Conservation (phyloP, 2,329 filamentous ascomycete genomes). For the Aspergillus viridinutans region DNA sequence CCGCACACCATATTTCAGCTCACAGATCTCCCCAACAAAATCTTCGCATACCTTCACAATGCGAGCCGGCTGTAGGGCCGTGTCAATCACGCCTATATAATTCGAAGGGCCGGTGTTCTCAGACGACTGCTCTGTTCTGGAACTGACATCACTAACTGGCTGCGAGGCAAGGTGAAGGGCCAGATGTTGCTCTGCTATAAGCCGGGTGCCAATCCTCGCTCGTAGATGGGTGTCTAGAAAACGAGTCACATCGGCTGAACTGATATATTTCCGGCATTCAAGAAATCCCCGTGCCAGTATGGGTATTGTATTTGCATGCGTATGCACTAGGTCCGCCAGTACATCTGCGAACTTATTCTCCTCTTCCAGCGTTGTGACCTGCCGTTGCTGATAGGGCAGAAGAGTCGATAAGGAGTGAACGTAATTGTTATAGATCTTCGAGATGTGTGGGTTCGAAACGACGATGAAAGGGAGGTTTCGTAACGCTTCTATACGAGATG, state of each 20-base stretch:
- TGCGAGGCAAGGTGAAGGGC: slow-evolving; percentile 75
- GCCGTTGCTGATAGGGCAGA: slow-evolving; percentile 72
- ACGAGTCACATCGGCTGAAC: slow-evolving; percentile 72
- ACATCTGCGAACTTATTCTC: slow-evolving; percentile 89
- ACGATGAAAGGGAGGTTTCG: slow-evolving; percentile 96
- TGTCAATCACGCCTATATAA: slow-evolving; percentile 95
- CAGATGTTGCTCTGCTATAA: slow-evolving; percentile 96
- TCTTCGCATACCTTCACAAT: slow-evolving; percentile 81
- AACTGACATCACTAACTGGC: slow-evolving; percentile 59
- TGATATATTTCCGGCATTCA: slow-evolving; percentile 88
- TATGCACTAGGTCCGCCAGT: slow-evolving; percentile 90
- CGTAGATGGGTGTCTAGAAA: slow-evolving; percentile 94
- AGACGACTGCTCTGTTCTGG: slow-evolving; percentile 7
- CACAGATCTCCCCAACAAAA: slow-evolving; percentile 93
- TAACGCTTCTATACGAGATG: slow-evolving; percentile 87
- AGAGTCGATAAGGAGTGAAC: slow-evolving; percentile 87
- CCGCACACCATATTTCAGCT: slow-evolving; percentile 87
- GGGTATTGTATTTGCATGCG: slow-evolving; percentile 90
- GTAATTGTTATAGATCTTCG: slow-evolving; percentile 93
- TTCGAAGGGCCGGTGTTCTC: slow-evolving; percentile 42
- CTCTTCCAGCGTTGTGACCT: slow-evolving; percentile 74
- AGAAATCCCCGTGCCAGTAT: slow-evolving; percentile 88
- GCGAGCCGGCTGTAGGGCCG: slow-evolving; percentile 72
- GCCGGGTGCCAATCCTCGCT: slow-evolving; percentile 84
- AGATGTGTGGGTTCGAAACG: slow-evolving; percentile 94